Evolutionary conservation across 768 basidiomycete species (phyloP).

Genomic region (Termitomyces sp.): DNA sequence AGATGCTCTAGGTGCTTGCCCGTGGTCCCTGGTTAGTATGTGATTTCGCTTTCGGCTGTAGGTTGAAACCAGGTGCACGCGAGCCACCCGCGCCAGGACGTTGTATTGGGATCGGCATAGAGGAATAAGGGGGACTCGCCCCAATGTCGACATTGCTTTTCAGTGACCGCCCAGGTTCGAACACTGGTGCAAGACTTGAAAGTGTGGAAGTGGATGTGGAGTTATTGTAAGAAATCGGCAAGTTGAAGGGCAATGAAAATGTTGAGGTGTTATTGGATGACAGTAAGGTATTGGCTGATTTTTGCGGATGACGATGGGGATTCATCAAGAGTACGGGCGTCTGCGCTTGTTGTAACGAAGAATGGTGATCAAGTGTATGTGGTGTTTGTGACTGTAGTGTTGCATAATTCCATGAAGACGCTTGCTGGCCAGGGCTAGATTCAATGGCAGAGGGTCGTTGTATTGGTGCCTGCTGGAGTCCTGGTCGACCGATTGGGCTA

Average conservation of each 20-base stretch:
- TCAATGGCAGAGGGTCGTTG: slow-evolving; percentile 7
- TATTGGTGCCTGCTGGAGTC: slow-evolving; percentile 2
- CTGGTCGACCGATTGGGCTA: slow-evolving; percentile 25
- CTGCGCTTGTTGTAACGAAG: slow-evolving; percentile 24
- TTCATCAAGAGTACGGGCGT: slow-evolving; percentile 21
- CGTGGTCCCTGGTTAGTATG: slow-evolving; percentile 3
- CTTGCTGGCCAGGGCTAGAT: slow-evolving; percentile 11
- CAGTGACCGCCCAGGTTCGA: slow-evolving; percentile 16
- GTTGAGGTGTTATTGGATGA: slow-evolving; percentile 5
- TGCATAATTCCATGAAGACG: background rate
- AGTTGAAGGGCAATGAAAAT: background rate
- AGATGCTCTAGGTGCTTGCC: background rate
- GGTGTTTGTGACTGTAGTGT: slow-evolving; percentile 9
- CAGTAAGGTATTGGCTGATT: slow-evolving; percentile 17
- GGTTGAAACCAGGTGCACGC: slow-evolving; percentile 1
- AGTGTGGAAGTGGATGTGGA: slow-evolving; percentile 9
- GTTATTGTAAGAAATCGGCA: background rate
- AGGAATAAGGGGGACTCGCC: slow-evolving; percentile 4
- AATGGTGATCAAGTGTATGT: slow-evolving; percentile 22
- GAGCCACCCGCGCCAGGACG: background rate
- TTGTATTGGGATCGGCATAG: slow-evolving; percentile 11
- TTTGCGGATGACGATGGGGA: slow-evolving; percentile 26
- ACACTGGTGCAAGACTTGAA: slow-evolving; percentile 15
- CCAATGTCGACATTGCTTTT: slow-evolving; percentile 1
- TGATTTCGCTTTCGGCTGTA: slow-evolving; percentile 1